A percentile compares a stretch with the other conserved stretches of the same genome.
Conservation (phyloP, 805 yeast genomes). For the Lachancea sp. region DNA sequence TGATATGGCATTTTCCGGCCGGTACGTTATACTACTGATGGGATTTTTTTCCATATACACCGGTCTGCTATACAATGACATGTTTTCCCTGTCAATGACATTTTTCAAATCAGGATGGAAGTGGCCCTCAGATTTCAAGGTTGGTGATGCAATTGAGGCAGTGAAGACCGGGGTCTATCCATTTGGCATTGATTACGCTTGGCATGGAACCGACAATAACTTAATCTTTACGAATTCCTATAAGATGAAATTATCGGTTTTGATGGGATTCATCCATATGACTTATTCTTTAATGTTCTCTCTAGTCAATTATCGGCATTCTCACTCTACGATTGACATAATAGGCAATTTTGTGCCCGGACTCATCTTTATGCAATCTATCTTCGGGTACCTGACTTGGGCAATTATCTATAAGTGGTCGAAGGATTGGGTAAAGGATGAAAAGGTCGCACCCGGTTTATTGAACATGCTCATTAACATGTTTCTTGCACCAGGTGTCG, state of each 20-base stretch:
- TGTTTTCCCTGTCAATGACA: conserved; percentile 87
- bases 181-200: conserved; percentile 84
- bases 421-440: conserved; percentile 79
- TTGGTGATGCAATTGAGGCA: conserved; percentile 67
- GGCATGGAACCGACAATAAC: conserved; percentile 97
- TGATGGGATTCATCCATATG: conserved; percentile 96
- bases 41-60: conserved; percentile 94
- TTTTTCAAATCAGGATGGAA: conserved; percentile 86
- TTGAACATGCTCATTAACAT: conserved; percentile 91
- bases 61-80: conserved; percentile 88
- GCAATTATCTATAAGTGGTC: conserved; percentile 91
- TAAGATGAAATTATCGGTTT: conserved; percentile 92
- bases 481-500: conserved; percentile 89
- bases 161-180: conserved; percentile 62
- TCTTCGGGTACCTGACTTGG: conserved; percentile 85
- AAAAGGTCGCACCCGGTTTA: conserved; percentile 81
- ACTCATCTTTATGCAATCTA: conserved; percentile 88
- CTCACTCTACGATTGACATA: conserved; percentile 69
- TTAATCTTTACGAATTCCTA: conserved; percentile 88
- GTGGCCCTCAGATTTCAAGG: conserved; percentile 73
- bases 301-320: conserved; percentile 67
- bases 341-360: conserved; percentile 94
- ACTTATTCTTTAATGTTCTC: conserved; percentile 82
- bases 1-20: conserved; percentile 92
- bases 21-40: conserved; percentile 87